Base-by-base conservation (phyloP, 495 filamentous ascomycete species). In the Rostrohypoxylon terebratum region DNA sequence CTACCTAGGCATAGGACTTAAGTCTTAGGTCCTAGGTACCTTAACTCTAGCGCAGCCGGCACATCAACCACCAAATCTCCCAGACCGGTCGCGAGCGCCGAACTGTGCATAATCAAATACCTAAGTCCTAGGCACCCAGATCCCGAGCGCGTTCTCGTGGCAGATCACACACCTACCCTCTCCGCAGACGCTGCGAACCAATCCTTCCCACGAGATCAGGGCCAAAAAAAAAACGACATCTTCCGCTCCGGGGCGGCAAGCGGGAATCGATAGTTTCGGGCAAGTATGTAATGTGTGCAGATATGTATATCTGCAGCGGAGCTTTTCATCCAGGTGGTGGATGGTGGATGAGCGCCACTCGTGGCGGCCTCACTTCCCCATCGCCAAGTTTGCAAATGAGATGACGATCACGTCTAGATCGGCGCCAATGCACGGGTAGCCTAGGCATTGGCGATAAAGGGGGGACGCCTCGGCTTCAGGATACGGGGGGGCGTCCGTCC, bases 141-240 rank as follows among this genome's bases (percentile, higher is more conserved):
- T 50, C 40, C 34, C 28, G 53, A 59, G n/a, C 57, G 50, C 40
- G 44, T 25, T 31, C 36, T 36, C 18, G 58, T 51, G 5, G 48
- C 33, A 21, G 18, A 42, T 4, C 5, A 38, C 5, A 38, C 16
- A 61, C 40, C 36, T 36, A 44, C 47, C 47, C 13, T 20, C 18
- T 11, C 42, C 70, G 64, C 55, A 69, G 42, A 42, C 23, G 38
- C 36, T 58, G 57, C 70, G 60, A 73, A 68, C 64, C 60, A 65
- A 36, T 42, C n/a, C 47, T 40, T 6, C 20, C 20, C 9, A 44
- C 14, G 13, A 42, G 14, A 42, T 4, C 0, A n/a, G 11, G 2
- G 11, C 28, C 6, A 28, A 28, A n/a, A 14, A 59, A 28, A 28
- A n/a, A 14, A 59, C 2, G 33, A 8, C 45, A 54, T 58, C 53